Conservation (phyloP, 2,329 filamentous ascomycete species). For the Berkeleyomyces rouxiae region DNA sequence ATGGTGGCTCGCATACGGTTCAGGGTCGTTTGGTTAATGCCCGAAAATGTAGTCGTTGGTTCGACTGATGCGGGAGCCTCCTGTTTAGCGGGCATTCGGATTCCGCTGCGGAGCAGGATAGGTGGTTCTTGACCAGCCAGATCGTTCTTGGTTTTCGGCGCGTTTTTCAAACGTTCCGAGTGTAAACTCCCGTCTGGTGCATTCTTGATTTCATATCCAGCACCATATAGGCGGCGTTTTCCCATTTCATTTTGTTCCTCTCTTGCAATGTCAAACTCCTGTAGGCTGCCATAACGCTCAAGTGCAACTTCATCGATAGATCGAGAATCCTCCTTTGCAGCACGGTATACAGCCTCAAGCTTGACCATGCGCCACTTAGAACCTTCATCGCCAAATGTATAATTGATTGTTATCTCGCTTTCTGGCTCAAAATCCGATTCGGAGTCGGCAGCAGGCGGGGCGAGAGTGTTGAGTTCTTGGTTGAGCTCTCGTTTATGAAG, state of each 20-base stretch:
- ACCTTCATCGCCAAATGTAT: conserved; percentile 76
- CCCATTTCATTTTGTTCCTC: conserved; percentile 91
- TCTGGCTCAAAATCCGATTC: conserved; percentile 35
- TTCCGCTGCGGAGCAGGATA: conserved; percentile 7
- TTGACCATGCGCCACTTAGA: conserved; percentile 96
- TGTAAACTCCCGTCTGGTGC: conserved; percentile 80
- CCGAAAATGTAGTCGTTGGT: conserved; percentile 22
- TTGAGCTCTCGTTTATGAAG: conserved; percentile 76
- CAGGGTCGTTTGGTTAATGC: conserved; percentile 57
- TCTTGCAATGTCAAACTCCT: conserved; percentile 77
- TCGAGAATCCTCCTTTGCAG: conserved; percentile 57
- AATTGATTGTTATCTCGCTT: conserved; percentile 43
- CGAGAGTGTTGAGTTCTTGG: conserved; percentile 38
- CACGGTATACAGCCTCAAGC: conserved; percentile 67
- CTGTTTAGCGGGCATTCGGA: conserved; percentile 2
- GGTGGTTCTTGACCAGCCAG: not conserved
- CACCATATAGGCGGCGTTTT: conserved; percentile 63
- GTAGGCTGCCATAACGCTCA: conserved; percentile 64
- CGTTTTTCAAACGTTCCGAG: conserved; percentile 48
- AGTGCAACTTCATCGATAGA: conserved; percentile 66
- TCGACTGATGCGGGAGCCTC: conserved; percentile 14
- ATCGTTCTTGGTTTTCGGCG: not conserved
- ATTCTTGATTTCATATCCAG: conserved; percentile 68
- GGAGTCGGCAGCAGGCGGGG: conserved; percentile 20
- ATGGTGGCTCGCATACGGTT: conserved; percentile 86